Evolutionary conservation across 1,139 yeast genomes (phyloP).

Genomic region (Magnusiomyces suaveolens): DNA sequence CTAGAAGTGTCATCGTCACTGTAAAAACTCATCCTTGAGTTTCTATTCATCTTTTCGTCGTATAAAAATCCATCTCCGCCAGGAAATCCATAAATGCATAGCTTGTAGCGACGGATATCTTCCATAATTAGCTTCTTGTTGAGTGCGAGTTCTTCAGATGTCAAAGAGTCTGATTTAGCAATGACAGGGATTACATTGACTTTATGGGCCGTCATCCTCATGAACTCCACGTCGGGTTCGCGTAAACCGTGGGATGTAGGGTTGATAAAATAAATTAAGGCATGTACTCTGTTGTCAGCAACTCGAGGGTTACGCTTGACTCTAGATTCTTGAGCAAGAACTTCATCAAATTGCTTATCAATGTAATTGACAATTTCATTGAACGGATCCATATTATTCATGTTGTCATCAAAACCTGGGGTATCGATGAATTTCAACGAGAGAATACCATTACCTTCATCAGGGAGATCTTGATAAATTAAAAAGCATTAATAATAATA

Average conservation of each 20-base stretch:
- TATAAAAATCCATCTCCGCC: slow-evolving; percentile 2
- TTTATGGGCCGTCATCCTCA: slow-evolving; percentile 66
- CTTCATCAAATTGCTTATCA: slow-evolving; percentile 88
- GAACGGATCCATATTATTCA: slow-evolving; percentile 55
- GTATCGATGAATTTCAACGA: slow-evolving; percentile 53
- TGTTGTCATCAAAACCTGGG: slow-evolving; percentile 71
- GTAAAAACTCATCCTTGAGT: background rate
- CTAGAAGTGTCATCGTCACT: slow-evolving; percentile 31
- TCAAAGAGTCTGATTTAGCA: slow-evolving; percentile 78
- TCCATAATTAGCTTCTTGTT: slow-evolving; percentile 60
- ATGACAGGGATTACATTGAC: slow-evolving; percentile 86
- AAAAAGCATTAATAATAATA: background rate
- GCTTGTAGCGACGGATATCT: slow-evolving; percentile 70
- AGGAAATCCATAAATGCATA: slow-evolving; percentile 81
- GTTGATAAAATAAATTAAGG: slow-evolving; percentile 55
- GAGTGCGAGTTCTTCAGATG: slow-evolving; percentile 60
- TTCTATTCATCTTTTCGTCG: background rate
- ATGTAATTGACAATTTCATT: slow-evolving; percentile 64
- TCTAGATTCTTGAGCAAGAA: slow-evolving; percentile 86
- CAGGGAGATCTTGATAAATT: slow-evolving; percentile 25
- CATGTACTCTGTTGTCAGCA: slow-evolving; percentile 68
- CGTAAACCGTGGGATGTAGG: slow-evolving; percentile 73
- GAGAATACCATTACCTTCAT: slow-evolving; percentile 71
- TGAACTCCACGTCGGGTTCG: slow-evolving; percentile 67
- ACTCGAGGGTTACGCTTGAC: slow-evolving; percentile 81